Base-by-base conservation (phyloP, 1,139 yeast genomes). In the Suhomyces anneliseae region DNA sequence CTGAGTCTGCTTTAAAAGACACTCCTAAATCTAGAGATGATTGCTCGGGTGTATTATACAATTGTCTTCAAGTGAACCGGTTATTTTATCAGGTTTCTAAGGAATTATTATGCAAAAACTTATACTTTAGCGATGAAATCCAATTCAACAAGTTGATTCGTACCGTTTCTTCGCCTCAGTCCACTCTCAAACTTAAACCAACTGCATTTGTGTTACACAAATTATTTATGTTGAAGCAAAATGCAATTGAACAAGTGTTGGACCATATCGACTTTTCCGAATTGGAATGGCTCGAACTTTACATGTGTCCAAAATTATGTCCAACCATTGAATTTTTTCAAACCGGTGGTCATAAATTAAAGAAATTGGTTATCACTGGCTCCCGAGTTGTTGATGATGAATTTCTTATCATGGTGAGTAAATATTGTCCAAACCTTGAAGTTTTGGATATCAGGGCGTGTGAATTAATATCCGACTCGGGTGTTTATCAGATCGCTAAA, bases 391-490 rank as follows among this genome's bases (percentile, higher is more conserved):
- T 89, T 8, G 82, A 80, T 59, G 96, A 92, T 64, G 64, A 69
- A 2, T 76, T 81, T 45, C 66, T 92, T 46, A 66, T 71, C 3
- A 54, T 67, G 42, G 74, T 89, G 4, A 76, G 87, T 5, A 66
- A 70, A 35, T 58, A 64, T 45, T 81, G 95, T 54, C 86, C 88
- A 4, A 75, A 76, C 40, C 70, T 92, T 45, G 79, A 78, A 52
- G 73, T 75, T 24, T 69, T 92, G 43, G 98, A 92, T 59, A 67
- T 92, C 29, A 74, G 98, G 40, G 97, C 96, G 0, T 90, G 97
- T 66, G 93, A 88, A 53, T 70, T 73, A 49, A 80, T 92, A 12
- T 75, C 89, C 3, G 97, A 92, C 67, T 69, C 81, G 33, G 93
- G 97, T 1, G 68, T 92, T 27, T 81, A 83, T 50, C 76, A 79